Evolutionary conservation across 768 basidiomycete genomes (phyloP), one percentile per base, ranked within the genome.

Genomic region (Hysterangium stoloniferum): DNA sequence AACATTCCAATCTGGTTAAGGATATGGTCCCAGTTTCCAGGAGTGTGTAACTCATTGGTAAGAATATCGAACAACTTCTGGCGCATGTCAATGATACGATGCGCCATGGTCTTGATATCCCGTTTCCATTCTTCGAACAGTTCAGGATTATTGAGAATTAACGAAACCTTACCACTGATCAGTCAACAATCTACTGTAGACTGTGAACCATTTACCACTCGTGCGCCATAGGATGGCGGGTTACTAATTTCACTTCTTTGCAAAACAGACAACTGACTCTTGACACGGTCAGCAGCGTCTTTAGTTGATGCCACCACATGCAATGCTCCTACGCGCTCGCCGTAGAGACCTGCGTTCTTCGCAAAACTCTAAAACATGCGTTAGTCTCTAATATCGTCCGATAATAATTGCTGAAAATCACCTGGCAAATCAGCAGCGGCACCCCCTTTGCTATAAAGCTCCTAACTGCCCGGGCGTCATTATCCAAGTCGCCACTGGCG

Each of bases 1-100:
- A 94, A 96, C 94, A 95, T 96, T 51, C 94, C 95, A 67, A 98
- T 98, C 74, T 98, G 96, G 46, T 80, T 78, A 59, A 85, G 71
- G 60, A 99, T 95, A 68, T 98, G 95, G n/a, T 84, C 79, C 96
- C 96, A 99, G 61, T 80, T 81, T 5, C 93, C 91, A 3, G 93
- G 93, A 45, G 90, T 94, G 61, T 86, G 77, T 56, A 91, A 66
- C 64, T 86, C 82, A 56, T 88, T 74, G 17, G 78, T 85, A 62
- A 96, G 66, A 59, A 87, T 63, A 48, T 76, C 69, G 73, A 80
- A 74, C 58, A 99, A 73, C 69, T 86, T 77, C 55, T 79, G 70
- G 35, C 96, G 80, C 94, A 97, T 97, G 45, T 75, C 72, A 60
- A 94, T 95, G 64, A 99, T 98, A 46, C 93, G 80, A 43, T 79